Conservation (phyloP, 208 protist species). For the Wallacemonas sp. region DNA sequence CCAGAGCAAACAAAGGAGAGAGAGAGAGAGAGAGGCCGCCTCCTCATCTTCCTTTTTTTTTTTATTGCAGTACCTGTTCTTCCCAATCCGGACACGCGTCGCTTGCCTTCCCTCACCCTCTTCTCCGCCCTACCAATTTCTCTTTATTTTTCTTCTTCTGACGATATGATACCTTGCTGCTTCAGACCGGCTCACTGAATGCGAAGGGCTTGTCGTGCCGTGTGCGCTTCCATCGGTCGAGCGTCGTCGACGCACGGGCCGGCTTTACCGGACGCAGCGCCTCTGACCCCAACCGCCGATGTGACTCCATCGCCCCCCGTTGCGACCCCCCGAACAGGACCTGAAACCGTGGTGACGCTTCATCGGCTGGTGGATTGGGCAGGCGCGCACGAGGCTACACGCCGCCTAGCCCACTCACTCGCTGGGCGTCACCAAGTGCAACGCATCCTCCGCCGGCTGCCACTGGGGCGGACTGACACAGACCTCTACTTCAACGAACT, state of each 20-base stretch:
- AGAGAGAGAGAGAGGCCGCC: too few species aligned
- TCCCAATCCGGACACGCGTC: not conserved
- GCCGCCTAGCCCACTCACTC: not conserved
- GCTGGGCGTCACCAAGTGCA: constrained; percentile 21
- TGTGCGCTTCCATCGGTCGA: too few species aligned
- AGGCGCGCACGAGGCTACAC: not conserved
- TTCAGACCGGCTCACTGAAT: too few species aligned
- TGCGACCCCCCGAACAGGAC: too few species aligned
- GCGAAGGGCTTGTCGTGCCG: too few species aligned
- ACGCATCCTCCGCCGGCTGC: constrained; percentile 44
- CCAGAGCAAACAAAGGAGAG: too few species aligned
- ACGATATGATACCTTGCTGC: too few species aligned
- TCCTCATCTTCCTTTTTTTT: not conserved
- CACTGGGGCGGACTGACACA: constrained; percentile 15
- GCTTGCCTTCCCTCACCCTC: not conserved
- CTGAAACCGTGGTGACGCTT: not conserved
- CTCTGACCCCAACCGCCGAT: too few species aligned
- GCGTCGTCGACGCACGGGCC: too few species aligned
- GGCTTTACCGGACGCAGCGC: too few species aligned
- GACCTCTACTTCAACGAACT: constrained; percentile 49
- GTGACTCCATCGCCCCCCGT: too few species aligned
- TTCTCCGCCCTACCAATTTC: not conserved
- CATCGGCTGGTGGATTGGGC: not conserved
- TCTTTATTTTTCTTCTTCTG: not conserved
- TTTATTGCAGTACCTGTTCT: not conserved